phyloP scores from a whole-genome alignment of 108 stramenopile species.

The Aureococcus anophagefferens region DNA sequence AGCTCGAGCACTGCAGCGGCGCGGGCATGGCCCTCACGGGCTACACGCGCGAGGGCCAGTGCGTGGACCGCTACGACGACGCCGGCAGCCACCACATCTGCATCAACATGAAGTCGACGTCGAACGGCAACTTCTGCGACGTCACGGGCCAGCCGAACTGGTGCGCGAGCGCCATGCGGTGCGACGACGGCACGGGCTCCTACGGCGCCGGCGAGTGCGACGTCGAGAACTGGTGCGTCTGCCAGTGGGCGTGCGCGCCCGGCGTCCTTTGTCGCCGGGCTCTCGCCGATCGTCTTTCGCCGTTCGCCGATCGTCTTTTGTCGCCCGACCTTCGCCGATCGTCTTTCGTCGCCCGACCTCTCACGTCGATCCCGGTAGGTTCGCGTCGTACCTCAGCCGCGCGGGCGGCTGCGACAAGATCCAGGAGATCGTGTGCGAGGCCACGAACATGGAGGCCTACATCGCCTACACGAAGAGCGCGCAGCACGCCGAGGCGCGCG shows the following conservation, averaged over 20 bases:
- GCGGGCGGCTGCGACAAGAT: conserved; percentile 58
- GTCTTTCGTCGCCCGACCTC: too few species aligned
- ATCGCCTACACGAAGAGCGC: conserved; percentile 29
- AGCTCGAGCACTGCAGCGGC: conserved; percentile 34
- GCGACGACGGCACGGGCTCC: conserved; percentile 42
- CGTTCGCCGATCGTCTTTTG: too few species aligned
- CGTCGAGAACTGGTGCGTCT: conserved; percentile 50
- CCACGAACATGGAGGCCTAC: conserved; percentile 45
- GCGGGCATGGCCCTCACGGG: conserved; percentile 47
- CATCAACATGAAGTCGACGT: conserved; percentile 32
- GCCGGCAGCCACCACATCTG: conserved; percentile 51
- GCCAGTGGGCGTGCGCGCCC: conserved; percentile 58
- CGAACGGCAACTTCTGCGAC: conserved; percentile 40
- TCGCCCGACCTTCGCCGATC: too few species aligned
- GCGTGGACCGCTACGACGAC: conserved; percentile 39
- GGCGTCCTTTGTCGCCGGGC: too few species aligned
- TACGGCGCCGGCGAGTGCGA: conserved; percentile 17
- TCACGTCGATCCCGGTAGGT: too few species aligned
- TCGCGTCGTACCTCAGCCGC: conserved; percentile 8
- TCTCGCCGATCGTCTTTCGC: too few species aligned
- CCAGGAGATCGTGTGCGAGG: conserved; percentile 47
- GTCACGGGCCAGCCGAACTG: conserved; percentile 56
- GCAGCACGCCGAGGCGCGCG: too few species aligned
- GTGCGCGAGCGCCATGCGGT: conserved; percentile 40
- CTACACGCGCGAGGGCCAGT: conserved; percentile 41